Conservation (phyloP, 495 filamentous ascomycete genomes). For the Penicillium salamii region DNA sequence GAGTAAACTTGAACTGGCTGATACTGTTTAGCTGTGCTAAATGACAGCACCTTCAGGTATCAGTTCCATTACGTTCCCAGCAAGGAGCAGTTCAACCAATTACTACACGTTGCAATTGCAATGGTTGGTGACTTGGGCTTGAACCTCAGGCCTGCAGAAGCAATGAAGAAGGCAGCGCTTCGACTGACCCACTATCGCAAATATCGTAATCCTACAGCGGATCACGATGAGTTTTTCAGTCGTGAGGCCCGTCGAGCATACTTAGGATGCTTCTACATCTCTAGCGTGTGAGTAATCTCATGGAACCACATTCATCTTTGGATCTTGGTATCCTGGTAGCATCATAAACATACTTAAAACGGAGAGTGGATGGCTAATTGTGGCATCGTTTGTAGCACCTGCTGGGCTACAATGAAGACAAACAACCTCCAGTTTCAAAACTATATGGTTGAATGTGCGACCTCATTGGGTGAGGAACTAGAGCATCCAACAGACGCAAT, state of each 20-base stretch:
- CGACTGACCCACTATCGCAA: background rate
- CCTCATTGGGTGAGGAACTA: background rate
- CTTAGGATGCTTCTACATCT: background rate
- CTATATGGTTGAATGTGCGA: slow-evolving; percentile 1
- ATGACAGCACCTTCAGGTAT: background rate
- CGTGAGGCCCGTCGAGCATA: background rate
- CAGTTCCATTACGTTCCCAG: background rate
- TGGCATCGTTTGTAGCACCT: background rate
- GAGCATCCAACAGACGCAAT: background rate
- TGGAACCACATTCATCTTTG: too few relatives aligned
- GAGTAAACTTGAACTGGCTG: background rate
- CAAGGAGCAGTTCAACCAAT: background rate
- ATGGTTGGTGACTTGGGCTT: background rate
- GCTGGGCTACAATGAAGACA: background rate
- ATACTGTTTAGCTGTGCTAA: background rate
- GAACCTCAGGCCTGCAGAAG: background rate
- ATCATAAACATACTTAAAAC: background rate
- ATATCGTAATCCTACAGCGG: background rate
- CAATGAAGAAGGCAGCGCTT: background rate
- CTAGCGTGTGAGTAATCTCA: background rate
- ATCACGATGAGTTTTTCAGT: background rate
- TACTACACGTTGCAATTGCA: background rate
- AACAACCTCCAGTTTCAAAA: background rate
- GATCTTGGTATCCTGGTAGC: background rate
- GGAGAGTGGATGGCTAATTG: background rate